Conservation (phyloP, 1,284 basidiomycete species). For the Schizophyllum amplum region DNA sequence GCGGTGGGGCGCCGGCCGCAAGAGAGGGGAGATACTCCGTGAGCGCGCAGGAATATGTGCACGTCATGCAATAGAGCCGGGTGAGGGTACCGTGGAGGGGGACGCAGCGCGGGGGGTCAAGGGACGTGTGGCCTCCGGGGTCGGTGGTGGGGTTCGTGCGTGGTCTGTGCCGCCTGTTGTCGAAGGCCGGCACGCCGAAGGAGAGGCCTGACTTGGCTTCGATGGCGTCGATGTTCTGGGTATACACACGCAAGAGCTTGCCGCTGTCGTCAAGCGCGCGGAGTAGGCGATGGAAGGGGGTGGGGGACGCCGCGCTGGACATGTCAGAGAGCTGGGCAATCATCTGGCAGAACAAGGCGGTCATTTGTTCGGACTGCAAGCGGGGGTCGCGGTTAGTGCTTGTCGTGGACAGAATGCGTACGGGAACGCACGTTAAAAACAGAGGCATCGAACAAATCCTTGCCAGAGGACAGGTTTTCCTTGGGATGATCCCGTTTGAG, state of each 20-base stretch:
- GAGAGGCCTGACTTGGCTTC: slow-evolving; percentile 80
- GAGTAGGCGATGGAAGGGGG: slow-evolving; percentile 76
- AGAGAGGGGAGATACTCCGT: slow-evolving; percentile 50
- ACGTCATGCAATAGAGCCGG: slow-evolving; percentile 75
- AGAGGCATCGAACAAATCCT: slow-evolving; percentile 87
- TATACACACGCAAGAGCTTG: slow-evolving; percentile 82
- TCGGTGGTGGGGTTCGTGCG: slow-evolving; percentile 29
- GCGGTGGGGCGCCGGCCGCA: slow-evolving; percentile 53
- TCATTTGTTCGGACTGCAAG: slow-evolving; percentile 61
- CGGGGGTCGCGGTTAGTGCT: slow-evolving; percentile 7
- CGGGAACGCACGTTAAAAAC: slow-evolving; percentile 70
- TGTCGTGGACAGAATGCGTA: not conserved
- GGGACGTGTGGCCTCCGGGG: slow-evolving; percentile 15
- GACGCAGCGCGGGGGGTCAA: slow-evolving; percentile 60
- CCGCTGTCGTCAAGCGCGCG: slow-evolving; percentile 71
- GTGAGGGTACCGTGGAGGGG: slow-evolving; percentile 87
- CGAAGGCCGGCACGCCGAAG: slow-evolving; percentile 64
- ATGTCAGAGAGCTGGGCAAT: slow-evolving; percentile 74
- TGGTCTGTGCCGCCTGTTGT: slow-evolving; percentile 41
- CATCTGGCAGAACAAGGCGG: slow-evolving; percentile 82
- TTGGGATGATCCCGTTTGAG: slow-evolving; percentile 74
- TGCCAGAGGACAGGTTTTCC: slow-evolving; percentile 66
- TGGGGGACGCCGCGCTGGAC: slow-evolving; percentile 70
- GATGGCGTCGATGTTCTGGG: slow-evolving; percentile 91
- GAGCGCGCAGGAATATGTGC: slow-evolving; percentile 65